Evolutionary conservation across 371 early-diverging fungal species (phyloP), one percentile per base, ranked within the genome.

Genomic region (Rhizopus microsporus): DNA sequence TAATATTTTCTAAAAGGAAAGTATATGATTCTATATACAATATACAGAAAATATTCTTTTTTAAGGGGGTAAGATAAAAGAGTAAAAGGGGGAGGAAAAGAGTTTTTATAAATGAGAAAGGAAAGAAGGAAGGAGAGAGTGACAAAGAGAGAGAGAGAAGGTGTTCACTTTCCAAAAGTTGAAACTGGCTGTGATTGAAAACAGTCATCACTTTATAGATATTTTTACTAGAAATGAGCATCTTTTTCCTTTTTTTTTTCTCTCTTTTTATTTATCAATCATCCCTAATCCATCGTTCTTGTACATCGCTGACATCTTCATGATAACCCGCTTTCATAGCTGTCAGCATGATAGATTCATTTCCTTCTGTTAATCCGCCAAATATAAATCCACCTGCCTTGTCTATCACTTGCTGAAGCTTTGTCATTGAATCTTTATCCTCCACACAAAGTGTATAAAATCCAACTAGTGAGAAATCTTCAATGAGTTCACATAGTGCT

Each of bases 371-470:
- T 46, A 93, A 71, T 3, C 91, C 92, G 5, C 92, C 93, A 78
- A 89, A 93, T 4, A 92, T 82, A 75, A 88, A 97, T 29, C 98
- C 98, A 57, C 91, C 93, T 0, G 98, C 94, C 67, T 91, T 92
- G 66, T 97, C 98, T 34, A 95, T 85, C 34, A 84, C 89, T 60
- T 86, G 76, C 9, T 92, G 82, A 29, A 97, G 67, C 7, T 80
- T 81, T 7, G 85, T 77, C 60, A 97, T 91, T 0, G 91, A 90
- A 51, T 85, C 82, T 73, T 93, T 93, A 66, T 96, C 95, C 66
- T 88, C 88, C 1, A 97, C 89, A 62, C 88, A 86, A 31, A 98
- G 75, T 17, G 97, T 93, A 65, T 90, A 83, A 62, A 96, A 98
- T 8, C 88, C 89, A 4, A 98, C 96, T 16, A 98, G 65, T 15